Conservation (phyloP, 805 yeast genomes). For the Metschnikowia henanensis region DNA sequence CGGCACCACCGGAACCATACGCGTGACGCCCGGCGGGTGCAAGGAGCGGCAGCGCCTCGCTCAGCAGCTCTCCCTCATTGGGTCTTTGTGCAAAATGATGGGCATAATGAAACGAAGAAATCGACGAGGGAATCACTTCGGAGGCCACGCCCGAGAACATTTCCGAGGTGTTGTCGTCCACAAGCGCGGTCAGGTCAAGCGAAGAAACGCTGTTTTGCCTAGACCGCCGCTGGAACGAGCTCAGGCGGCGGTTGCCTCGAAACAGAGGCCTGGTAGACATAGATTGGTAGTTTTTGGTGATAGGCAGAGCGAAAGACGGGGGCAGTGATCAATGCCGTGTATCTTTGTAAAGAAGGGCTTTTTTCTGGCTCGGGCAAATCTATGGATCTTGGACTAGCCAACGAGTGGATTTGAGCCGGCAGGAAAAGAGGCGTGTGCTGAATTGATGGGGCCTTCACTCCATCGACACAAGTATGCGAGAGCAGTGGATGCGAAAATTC, state of each 20-base stretch:
- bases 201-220: constrained; percentile 37
- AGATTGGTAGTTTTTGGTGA: no score
- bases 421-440: no score
- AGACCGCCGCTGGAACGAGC: constrained; percentile 25
- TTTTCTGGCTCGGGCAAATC: no score
- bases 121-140: constrained; percentile 74
- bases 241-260: constrained; percentile 25
- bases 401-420: no score
- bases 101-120: constrained; percentile 73
- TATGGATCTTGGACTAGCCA: no score
- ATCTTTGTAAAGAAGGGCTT: no score
- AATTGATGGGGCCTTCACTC: no score
- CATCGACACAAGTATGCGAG: not conserved
- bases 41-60: constrained; percentile 39
- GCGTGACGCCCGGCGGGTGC: constrained; percentile 14
- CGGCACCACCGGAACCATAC: constrained; percentile 9
- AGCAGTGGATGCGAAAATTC: no score
- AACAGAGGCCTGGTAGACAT: constrained; percentile 14
- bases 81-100: constrained; percentile 44
- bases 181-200: constrained; percentile 27
- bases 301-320: no score
- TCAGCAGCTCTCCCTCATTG: constrained; percentile 19
- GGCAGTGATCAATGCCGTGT: no score
- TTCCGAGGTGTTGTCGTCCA: constrained; percentile 66
- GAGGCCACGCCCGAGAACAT: constrained; percentile 78